Base-by-base conservation (phyloP, 192 early-diverging fungal genomes). In the Spinellus fusiger region DNA sequence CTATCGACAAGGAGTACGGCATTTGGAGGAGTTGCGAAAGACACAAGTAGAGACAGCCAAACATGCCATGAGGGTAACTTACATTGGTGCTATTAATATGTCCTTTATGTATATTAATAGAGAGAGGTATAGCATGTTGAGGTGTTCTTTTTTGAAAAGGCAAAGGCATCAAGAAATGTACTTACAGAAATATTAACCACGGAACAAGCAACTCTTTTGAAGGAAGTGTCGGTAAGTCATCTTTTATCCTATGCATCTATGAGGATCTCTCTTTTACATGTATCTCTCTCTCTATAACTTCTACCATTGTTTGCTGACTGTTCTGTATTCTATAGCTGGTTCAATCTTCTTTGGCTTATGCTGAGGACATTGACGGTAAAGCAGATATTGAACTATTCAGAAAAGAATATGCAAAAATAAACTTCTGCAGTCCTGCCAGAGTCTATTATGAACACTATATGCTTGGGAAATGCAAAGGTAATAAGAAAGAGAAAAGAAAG, bases 1-100 rank as follows among this genome's bases (percentile, higher is more conserved):
- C 2, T 66, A 66, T 44, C 50, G 64, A 25, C 48, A 66, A 29
- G 64, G 64, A 44, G 53, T 66, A 16, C 56, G 56, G 4, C 51
- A 37, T 27, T 34, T 66, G 29, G 64, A 66, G 20, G 32, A 27
- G 23, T 33, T 66, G 50, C 57, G 64, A n/a, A 66, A 59, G 49
- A 59, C 35, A 29, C 64, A 66, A 29, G 51, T 37, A 5, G 64
- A 65, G 9, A 58, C 64, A 5, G 49, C 63, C 8, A 52, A 48
- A 3, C 56, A 49, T 38, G 55, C 63, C 0, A 40, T 65, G 49
- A 57, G 35, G 34, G 63, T 65, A 52, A 57, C 26, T 40, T 16
- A 13, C 8, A 1, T 22, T 28, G 26, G 18, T 16, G 13, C n/a
- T 56, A 47, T 47, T 27, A 28, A 18, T 49, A 44, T 18, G 18